Base-by-base conservation (phyloP, 768 basidiomycete genomes). In the Lyophyllum atratum region DNA sequence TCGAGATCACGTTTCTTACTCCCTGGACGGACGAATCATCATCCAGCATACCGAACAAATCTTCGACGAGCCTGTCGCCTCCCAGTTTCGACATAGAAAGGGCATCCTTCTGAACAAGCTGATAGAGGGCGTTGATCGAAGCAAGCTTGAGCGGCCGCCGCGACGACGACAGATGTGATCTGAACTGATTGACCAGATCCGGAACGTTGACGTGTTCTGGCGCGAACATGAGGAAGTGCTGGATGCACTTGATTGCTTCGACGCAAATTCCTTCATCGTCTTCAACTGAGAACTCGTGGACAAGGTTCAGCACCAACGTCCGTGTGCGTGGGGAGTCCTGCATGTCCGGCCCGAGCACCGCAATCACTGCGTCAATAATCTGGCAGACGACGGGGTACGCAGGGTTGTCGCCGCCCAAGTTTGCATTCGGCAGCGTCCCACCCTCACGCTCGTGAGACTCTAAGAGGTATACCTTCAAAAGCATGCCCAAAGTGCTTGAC, bases 201-300 rank as follows among this genome's bases (percentile, higher is more conserved):
- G 93, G 90, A 12, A 95, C 83, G 57, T 94, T 80, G 55, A 93
- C 85, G 52, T 92, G 82, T 59, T 92, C 85, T 0, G 94, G 89
- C 0, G 92, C 89, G 63, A 98, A 98, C 86, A 99, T 96, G 39
- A 98, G 81, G 77, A 97, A 89, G 68, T 98, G 96, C 65, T 98
- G 96, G 11, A 94, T 87, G 71, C 95, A 96, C 72, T 90, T 92
- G 71, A 98, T 95, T 2, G 95, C 95, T 70, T 98, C 94, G 1
- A 98, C 92, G 34, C 88, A 81, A 53, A 95, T 87, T 1, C 88
- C 87, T 66, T 96, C 93, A 61, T 97, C 93, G 2, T 86, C 84
- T 65, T 98, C 95, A 39, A 84, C 72, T 3, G 86, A 85, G 66
- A 98, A 93, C 63, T 94, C 90, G 56, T 87, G 83, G 4, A 98